Base-by-base conservation (phyloP, 1,284 basidiomycete genomes). In the Puccinia novopanici region DNA sequence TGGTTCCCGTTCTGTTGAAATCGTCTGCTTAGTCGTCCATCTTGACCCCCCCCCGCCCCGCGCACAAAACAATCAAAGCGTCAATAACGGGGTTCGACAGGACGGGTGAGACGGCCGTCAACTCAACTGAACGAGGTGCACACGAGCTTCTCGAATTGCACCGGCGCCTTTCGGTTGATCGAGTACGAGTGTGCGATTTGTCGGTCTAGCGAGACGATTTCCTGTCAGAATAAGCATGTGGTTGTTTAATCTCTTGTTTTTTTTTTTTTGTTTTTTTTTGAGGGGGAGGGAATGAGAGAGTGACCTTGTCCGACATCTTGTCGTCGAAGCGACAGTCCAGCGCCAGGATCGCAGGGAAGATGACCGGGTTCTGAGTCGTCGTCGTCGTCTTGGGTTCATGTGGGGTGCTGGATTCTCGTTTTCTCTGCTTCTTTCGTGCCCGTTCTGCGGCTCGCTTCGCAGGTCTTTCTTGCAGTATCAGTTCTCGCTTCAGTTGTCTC, bases 321-420 rank as follows among this genome's bases (percentile, higher is more conserved):
- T 94, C 90, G 86, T 99, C 97, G 85, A 99, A 99, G 2, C 91
- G 94, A 9, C 97, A 88, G 87, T 99, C 97, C 40, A 99, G 87
- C 27, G 97, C 90, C 1, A 99, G 89, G 50, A 89, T 90, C 12
- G 92, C 93, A 22, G 89, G 88, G 84, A 94, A 95, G 37, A 79
- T 42, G 15, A 24, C 2, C 8, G 22, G 61, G 24, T 65, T n/a
- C 4, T 68, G n/a, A 22, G 2, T 50, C 12, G 22, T 42, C 57
- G 61, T 55, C 9, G 2, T 68, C 34, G 8, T 17, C 15, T n/a
- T 34, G 5, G 12, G 5, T 55, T 55, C 6, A 61, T 79, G 61
- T 27, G 52, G 30, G n/a, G n/a, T n/a, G n/a, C n/a, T n/a, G n/a
- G n/a, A n/a, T 54, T 78, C 50, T 40, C 0, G 3, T 37, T 50